Percentiles rank a stretch among this genome's conserved stretches.
Conservation (phyloP, 192 early-diverging fungal genomes). For the Coemansia sp. region DNA sequence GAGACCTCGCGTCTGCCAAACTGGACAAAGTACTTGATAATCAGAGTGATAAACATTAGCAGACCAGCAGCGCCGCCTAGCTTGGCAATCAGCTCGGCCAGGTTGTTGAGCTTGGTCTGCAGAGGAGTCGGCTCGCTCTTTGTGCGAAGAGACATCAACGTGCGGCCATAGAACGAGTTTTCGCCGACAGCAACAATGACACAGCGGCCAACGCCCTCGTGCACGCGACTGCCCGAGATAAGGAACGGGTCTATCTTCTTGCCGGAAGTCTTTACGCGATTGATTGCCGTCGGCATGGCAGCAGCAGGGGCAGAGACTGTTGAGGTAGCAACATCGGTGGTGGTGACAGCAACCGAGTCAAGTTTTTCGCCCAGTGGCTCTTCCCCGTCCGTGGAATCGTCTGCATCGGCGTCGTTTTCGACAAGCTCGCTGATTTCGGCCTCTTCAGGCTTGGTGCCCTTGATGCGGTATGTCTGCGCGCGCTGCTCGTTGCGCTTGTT, state of each 20-base stretch:
- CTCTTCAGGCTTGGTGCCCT: conserved; percentile 22
- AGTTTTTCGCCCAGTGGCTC: conserved; percentile 2
- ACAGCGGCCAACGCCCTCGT: conserved; percentile 86
- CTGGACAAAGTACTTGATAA: conserved; percentile 84
- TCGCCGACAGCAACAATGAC: conserved; percentile 82
- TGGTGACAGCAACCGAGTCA: background rate
- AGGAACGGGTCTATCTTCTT: conserved; percentile 74
- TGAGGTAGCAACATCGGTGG: background rate
- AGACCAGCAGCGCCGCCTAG: conserved; percentile 82
- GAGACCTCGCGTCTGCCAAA: conserved; percentile 42
- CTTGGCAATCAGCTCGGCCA: conserved; percentile 94
- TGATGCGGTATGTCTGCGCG: conserved; percentile 16
- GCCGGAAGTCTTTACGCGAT: conserved; percentile 27
- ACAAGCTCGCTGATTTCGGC: conserved; percentile 26
- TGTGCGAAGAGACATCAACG: conserved; percentile 83
- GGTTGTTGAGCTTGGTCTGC: conserved; percentile 81
- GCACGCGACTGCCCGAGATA: conserved; percentile 88
- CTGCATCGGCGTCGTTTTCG: conserved; percentile 41
- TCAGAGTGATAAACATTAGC: conserved; percentile 80
- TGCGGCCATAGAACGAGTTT: conserved; percentile 86
- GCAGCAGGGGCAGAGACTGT: too few relatives aligned
- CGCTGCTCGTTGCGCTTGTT: conserved; percentile 50
- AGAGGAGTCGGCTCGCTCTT: conserved; percentile 89
- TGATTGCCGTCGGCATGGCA: conserved; percentile 1
- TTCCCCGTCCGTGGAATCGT: conserved; percentile 52